Percentiles rank a stretch among this genome's conserved stretches.
Conservation (phyloP, 1,284 basidiomycete genomes). For the Coriolopsis trogii region DNA sequence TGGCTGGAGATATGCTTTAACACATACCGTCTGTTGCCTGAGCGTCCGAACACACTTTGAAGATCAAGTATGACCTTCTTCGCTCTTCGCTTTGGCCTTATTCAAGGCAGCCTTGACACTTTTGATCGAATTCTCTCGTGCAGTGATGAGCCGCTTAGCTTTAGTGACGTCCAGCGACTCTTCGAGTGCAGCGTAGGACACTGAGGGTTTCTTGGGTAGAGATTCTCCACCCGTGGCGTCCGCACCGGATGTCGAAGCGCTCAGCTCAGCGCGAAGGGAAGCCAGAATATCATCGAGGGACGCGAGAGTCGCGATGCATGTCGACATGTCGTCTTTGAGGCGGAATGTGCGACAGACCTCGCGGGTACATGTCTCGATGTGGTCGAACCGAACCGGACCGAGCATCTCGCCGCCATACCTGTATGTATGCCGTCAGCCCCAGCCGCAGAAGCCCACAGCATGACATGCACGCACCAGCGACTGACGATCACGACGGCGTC, state of each 20-base stretch:
- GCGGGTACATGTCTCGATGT: conserved; percentile 74
- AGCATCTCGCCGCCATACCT: conserved; percentile 83
- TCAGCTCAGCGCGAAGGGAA: conserved; percentile 54
- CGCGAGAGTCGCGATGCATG: conserved; percentile 56
- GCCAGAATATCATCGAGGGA: conserved; percentile 65
- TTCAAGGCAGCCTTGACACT: conserved; percentile 35
- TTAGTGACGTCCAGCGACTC: conserved; percentile 45
- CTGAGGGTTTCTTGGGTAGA: conserved; percentile 27
- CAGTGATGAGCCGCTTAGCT: conserved; percentile 49
- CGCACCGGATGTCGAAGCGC: conserved; percentile 19
- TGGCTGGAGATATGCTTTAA: too few relatives aligned
- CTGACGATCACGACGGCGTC: conserved; percentile 74
- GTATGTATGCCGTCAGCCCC: neutral
- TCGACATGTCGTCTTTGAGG: conserved; percentile 63
- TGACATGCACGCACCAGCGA: conserved; percentile 57
- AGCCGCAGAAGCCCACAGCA: too few relatives aligned
- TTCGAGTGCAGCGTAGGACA: conserved; percentile 43
- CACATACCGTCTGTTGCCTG: too few relatives aligned
- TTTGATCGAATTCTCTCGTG: conserved; percentile 46
- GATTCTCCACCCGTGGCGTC: too few relatives aligned
- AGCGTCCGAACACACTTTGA: too few relatives aligned
- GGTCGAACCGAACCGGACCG: conserved; percentile 72
- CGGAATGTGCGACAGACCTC: conserved; percentile 75
- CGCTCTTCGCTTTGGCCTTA: conserved; percentile 10
- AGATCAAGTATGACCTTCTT: too few relatives aligned